Base-by-base conservation (phyloP, 352 stramenopile species). In the Pythium brassicae region DNA sequence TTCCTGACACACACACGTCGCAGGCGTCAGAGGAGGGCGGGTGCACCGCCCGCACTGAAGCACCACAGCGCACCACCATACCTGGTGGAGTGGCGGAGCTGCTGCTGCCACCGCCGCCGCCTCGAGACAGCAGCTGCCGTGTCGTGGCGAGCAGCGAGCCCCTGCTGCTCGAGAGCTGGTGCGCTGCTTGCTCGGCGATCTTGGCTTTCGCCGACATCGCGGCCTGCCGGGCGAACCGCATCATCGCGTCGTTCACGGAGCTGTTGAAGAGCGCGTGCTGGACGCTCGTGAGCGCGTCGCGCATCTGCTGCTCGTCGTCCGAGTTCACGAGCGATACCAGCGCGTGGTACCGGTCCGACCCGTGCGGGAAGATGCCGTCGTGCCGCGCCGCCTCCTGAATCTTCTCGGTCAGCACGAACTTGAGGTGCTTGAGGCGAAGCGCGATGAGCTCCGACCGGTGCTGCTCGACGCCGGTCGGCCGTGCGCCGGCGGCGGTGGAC, bases 181-280 rank as follows among this genome's bases (percentile, higher is more conserved):
- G 82, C 1, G 82, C 78, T 26, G 77, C 74, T 45, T 92, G 77
- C 44, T 94, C 79, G 7, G 83, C 83, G 68, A 94, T 94, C 50
- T 85, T 86, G 4, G 79, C 83, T 44, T 92, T 89, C 10, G 83
- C 83, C 0, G 81, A 92, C 40, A 94, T 55, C 9, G 83, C 83
- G 25, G 83, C 83, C 47, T 94, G 77, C 39, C 83, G 81, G 0
- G 83, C 83, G 57, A 94, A 89, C 42, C 79, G 73, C 81, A 94
- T 88, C 65, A 89, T 89, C 2, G 81, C 83, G 51, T 92, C 79
- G 52, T 87, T 86, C 49, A 91, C 69, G 10, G 78, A 87, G 61
- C 65, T 78, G 34, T 78, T 75, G 54, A 94, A 92, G 14, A 92
- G 63, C 26, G 69, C 72, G 39, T 89, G 67, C 59, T 91, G 81